Evolutionary conservation across 352 stramenopile species (phyloP).

Genomic region (Globisporangium recalcitrans): DNA sequence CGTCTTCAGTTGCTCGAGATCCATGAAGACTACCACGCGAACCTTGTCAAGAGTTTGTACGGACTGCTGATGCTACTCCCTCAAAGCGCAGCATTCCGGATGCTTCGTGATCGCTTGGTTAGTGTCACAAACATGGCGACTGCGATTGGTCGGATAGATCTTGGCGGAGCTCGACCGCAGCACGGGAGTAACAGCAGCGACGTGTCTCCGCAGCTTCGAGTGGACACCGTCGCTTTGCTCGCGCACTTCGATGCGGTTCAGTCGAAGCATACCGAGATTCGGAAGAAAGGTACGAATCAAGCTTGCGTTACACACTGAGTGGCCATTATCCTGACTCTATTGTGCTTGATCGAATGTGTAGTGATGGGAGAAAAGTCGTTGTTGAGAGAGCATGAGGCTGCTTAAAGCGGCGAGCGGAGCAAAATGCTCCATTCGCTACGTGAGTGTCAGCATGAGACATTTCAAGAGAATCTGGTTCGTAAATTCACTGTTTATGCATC

Average conservation of each 20-base stretch:
- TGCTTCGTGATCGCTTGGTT: conserved; percentile 74
- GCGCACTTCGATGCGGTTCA: conserved; percentile 75
- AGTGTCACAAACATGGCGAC: conserved; percentile 87
- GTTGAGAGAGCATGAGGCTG: conserved; percentile 35
- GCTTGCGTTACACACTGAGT: neutral
- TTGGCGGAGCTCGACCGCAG: conserved; percentile 26
- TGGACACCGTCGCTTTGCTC: conserved; percentile 56
- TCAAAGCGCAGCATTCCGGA: conserved; percentile 87
- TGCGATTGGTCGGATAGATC: conserved; percentile 70
- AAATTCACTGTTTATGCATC: conserved; percentile 2
- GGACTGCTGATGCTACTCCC: conserved; percentile 97
- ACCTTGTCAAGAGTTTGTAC: conserved; percentile 97
- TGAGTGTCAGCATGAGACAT: neutral
- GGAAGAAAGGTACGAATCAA: conserved; percentile 53
- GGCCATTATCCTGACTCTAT: neutral
- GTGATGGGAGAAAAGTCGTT: conserved; percentile 68
- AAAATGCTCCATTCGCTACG: neutral
- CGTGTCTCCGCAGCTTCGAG: conserved; percentile 15
- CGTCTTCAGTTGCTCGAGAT: conserved; percentile 97
- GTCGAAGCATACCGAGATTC: conserved; percentile 58
- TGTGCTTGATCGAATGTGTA: conserved; percentile 9
- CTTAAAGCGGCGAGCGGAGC: no score
- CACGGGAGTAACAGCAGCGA: conserved; percentile 18
- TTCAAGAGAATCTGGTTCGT: neutral
- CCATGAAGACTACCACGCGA: conserved; percentile 90